Evolutionary conservation across 1,139 yeast genomes (phyloP).

Genomic region (Tardiomyces blankii): DNA sequence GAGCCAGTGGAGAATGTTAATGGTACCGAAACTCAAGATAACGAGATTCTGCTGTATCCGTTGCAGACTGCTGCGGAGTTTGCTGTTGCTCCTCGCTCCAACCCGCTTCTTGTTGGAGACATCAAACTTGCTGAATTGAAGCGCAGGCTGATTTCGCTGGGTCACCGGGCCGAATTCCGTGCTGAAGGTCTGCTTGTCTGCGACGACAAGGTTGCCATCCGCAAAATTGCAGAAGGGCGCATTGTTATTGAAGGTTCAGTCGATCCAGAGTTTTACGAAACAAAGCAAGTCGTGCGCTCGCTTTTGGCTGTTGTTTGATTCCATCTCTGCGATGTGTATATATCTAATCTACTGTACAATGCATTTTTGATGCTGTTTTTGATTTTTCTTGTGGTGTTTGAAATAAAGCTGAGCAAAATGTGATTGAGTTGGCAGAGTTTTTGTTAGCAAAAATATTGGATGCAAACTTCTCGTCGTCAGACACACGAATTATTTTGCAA

Average conservation of each 20-base stretch:
- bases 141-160: constrained; percentile 43
- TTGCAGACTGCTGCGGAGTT: constrained; percentile 19
- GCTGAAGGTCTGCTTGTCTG: constrained; percentile 91
- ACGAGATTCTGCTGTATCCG: constrained; percentile 18
- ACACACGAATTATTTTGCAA: background rate
- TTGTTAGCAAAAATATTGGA: too few species aligned
- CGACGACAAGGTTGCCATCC: constrained; percentile 62
- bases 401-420: too few species aligned
- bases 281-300: constrained; percentile 62
- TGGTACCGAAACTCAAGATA: constrained; percentile 8
- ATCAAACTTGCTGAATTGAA: constrained; percentile 74
- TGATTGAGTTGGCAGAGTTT: too few species aligned
- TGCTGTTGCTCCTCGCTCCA: constrained; percentile 25
- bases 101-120: constrained; percentile 72
- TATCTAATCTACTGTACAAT: background rate
- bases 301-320: constrained; percentile 46
- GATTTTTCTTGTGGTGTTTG: too few species aligned
- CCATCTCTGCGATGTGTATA: background rate
- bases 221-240: constrained; percentile 74
- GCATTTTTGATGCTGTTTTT: too few species aligned
- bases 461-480: too few species aligned
- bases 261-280: constrained; percentile 66
- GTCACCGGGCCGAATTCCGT: constrained; percentile 74
- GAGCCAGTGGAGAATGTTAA: background rate
- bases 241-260: constrained; percentile 76